Evolutionary conservation across 345 rosid genomes (phyloP), one percentile per base, ranked within the genome.

Genomic region (Pelargonium nanum): DNA sequence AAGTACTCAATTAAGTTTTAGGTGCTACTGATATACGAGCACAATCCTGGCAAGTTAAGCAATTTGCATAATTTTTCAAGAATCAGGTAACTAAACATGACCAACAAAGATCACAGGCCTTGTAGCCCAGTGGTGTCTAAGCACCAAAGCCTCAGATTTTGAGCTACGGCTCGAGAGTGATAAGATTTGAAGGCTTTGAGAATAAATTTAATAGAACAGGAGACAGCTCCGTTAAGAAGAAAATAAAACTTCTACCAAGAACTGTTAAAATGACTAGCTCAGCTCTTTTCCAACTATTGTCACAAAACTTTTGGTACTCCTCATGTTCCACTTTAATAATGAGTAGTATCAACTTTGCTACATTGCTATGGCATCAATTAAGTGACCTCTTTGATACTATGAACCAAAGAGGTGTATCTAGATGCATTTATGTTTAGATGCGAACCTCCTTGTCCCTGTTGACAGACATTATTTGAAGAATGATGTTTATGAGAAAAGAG

Each of bases 301-400:
- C 55, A 83, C 99, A 80, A 66, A 80, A 77, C 62, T 55, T 34
- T 71, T 24, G 68, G 70, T 74, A 66, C 68, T 77, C 66, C 73
- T 67, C 83, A 56, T 25, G 80, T 73, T 79, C 68, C 72, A 78
- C 90, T 87, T 70, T 57, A 60, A 71, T 80, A 83, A 57, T 81
- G 69, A 76, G 83, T 69, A 80, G 69, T 77, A 84, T 69, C 80
- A 61, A 69, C 83, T 78, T 69, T 62, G 91, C 87, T 59, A 22
- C 67, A 66, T 84, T 74, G 21, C 62, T 92, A 45, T 85, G 65
- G 97, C 97, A 89, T 93, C 91, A 54, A 59, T 22, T 64, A 68
- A 77, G 97, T 89, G 99, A 80, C 94, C 94, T 58, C 73, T 68
- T 75, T 70, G 85, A 85, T 83, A 85, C 70, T 59, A 80, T 60